Conservation (phyloP, 1,284 basidiomycete species). For the Trametes sp. region DNA sequence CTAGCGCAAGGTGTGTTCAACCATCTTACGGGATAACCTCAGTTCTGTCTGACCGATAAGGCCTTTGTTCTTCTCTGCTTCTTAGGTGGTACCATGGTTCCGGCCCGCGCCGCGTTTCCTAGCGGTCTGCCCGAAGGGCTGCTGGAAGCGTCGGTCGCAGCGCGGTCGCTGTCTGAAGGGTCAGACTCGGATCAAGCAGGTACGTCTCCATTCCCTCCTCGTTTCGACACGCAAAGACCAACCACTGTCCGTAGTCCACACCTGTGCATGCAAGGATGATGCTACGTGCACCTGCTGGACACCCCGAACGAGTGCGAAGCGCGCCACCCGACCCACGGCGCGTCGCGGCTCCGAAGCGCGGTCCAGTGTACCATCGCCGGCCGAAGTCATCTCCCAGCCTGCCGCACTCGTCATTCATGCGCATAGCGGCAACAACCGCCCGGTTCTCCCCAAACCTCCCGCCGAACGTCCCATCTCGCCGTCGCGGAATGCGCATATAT, state of each 20-base stretch:
- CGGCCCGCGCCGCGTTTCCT: slow-evolving; percentile 74
- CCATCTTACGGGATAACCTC: slow-evolving; percentile 17
- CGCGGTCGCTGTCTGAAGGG: slow-evolving; percentile 50
- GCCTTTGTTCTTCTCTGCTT: slow-evolving; percentile 40
- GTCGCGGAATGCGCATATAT: slow-evolving; percentile 33
- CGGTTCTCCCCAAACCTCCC: slow-evolving; percentile 45
- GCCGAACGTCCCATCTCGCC: slow-evolving; percentile 45
- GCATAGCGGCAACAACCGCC: slow-evolving; percentile 38
- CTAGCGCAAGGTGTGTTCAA: slow-evolving; percentile 60
- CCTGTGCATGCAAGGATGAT: slow-evolving; percentile 49
- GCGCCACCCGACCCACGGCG: slow-evolving; percentile 17
- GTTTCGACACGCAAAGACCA: no score
- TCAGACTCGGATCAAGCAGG: slow-evolving; percentile 61
- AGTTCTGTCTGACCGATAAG: slow-evolving; percentile 53
- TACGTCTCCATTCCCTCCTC: slow-evolving; percentile 24
- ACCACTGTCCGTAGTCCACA: slow-evolving; percentile 37
- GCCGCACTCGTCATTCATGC: slow-evolving; percentile 39
- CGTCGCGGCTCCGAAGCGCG: slow-evolving; percentile 22
- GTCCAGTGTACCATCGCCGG: background rate
- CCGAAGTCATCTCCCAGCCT: slow-evolving; percentile 33
- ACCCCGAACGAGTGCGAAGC: slow-evolving; percentile 37
- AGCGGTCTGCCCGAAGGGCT: slow-evolving; percentile 68
- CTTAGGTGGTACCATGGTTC: slow-evolving; percentile 60
- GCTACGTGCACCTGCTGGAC: slow-evolving; percentile 63
- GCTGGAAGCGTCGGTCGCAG: slow-evolving; percentile 65